A percentile compares a stretch with the other conserved stretches of the same genome.
Conservation (phyloP, 345 rosid species). For the Brassica juncea region DNA sequence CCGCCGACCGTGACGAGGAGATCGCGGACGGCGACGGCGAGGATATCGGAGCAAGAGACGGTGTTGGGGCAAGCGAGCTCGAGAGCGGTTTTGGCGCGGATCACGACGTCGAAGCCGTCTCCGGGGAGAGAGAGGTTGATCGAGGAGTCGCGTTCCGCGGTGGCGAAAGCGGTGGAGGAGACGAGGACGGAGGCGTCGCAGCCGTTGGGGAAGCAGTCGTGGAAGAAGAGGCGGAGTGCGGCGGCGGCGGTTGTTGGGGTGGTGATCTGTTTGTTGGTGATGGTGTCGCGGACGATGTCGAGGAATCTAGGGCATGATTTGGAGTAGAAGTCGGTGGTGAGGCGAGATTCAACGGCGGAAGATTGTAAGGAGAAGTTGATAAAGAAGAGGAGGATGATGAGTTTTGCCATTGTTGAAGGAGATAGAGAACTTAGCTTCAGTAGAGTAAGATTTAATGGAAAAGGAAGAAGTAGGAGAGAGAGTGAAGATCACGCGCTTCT, state of each 20-base stretch:
- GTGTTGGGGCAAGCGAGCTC: slow-evolving; percentile 82
- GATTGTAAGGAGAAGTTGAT: neutral
- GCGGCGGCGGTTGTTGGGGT: slow-evolving; percentile 86
- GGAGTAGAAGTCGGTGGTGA: neutral
- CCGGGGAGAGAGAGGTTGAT: slow-evolving; percentile 86
- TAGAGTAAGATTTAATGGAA: slow-evolving; percentile 1
- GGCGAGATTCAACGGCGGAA: neutral
- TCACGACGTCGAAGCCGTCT: slow-evolving; percentile 78
- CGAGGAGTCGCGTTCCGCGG: slow-evolving; percentile 74
- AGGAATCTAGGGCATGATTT: neutral
- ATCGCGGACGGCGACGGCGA: slow-evolving; percentile 75
- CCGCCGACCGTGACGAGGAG: slow-evolving; percentile 68
- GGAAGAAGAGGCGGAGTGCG: slow-evolving; percentile 71
- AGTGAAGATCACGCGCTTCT: neutral
- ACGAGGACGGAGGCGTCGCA: slow-evolving; percentile 75
- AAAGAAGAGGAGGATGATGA: slow-evolving; percentile 29
- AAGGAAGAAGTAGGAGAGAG: neutral
- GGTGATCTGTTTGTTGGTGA: slow-evolving; percentile 65
- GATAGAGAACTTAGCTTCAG: neutral
- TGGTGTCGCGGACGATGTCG: neutral
- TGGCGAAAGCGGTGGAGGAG: slow-evolving; percentile 59
- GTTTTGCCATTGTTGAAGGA: slow-evolving; percentile 37
- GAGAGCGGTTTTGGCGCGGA: slow-evolving; percentile 80
- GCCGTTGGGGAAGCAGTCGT: slow-evolving; percentile 78
- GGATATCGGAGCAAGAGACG: slow-evolving; percentile 89